These are phyloP conservation scores for Niebla homalea DNA, from an alignment of 495 filamentous ascomycete species.

Conservation along the genomic window DNA sequence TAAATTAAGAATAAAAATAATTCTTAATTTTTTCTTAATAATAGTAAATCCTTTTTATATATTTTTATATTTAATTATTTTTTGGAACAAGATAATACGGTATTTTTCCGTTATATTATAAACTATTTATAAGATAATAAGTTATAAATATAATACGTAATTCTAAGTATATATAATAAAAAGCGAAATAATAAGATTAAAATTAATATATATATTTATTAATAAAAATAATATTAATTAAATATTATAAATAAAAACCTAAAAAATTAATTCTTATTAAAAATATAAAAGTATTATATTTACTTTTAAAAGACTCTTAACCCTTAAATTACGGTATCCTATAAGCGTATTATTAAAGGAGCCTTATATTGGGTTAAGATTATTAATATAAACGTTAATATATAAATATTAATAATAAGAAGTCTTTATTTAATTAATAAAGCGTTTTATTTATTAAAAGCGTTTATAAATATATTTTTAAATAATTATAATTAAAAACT, in stretches of 20 bases:
- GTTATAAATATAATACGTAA: constrained; percentile 19
- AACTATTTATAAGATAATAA: constrained; percentile 15
- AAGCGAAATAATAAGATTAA: constrained; percentile 16
- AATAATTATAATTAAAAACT: background rate
- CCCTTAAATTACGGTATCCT: too few species aligned
- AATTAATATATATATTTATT: constrained; percentile 8
- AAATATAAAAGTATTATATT: too few species aligned
- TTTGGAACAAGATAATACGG: constrained; percentile 14
- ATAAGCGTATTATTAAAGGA: too few species aligned
- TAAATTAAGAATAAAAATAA: background rate
- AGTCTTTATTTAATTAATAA: background rate
- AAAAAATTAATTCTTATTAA: too few species aligned
- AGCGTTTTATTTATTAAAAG: background rate
- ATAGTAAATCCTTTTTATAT: constrained; percentile 1
- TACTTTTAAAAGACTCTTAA: too few species aligned
- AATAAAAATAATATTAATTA: too few species aligned
- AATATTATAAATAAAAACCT: too few species aligned
- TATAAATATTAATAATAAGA: too few species aligned
- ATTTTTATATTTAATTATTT: constrained; percentile 30
- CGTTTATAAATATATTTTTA: background rate
- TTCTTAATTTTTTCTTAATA: constrained; percentile 1
- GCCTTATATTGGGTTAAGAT: too few species aligned
- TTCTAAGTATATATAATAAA: constrained; percentile 24
- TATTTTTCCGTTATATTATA: too few species aligned
- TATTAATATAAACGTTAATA: too few species aligned